Evolutionary conservation across 2,329 filamentous ascomycete genomes (phyloP).

Genomic region (Keithomyces neogunnii): DNA sequence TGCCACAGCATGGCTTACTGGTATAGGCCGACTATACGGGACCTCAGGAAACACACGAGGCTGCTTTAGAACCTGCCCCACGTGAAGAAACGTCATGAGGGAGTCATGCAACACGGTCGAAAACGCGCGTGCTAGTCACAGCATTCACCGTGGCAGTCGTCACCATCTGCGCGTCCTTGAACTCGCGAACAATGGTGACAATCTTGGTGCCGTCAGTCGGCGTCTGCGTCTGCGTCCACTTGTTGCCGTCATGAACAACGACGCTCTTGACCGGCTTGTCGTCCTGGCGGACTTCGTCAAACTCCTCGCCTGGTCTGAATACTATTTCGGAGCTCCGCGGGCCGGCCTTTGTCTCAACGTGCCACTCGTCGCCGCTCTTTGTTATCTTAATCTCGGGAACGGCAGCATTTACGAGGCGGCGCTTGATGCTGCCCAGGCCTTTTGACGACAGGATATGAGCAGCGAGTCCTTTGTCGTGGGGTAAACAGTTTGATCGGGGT

Average conservation of each 20-base stretch:
- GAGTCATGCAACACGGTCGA: neutral
- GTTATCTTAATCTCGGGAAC: neutral
- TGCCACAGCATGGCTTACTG: too few relatives aligned
- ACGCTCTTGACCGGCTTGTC: neutral
- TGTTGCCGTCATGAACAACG: neutral
- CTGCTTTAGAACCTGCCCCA: too few relatives aligned
- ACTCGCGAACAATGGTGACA: neutral
- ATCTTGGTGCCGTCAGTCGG: neutral
- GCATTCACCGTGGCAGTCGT: neutral
- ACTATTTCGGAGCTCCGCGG: neutral
- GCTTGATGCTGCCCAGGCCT: neutral
- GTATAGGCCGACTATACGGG: too few relatives aligned
- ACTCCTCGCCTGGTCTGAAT: neutral
- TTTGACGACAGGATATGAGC: too few relatives aligned
- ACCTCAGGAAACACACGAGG: too few relatives aligned
- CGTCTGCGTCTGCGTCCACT: neutral
- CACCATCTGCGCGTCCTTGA: neutral
- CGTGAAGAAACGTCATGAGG: too few relatives aligned
- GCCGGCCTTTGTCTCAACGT: neutral
- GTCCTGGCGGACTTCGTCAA: neutral
- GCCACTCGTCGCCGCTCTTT: neutral
- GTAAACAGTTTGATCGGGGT: too few relatives aligned
- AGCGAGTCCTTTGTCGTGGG: too few relatives aligned
- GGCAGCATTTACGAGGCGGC: neutral
- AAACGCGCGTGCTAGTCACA: neutral